Evolutionary conservation across 768 basidiomycete genomes (phyloP).

Genomic region (Austroboletus eburneus): DNA sequence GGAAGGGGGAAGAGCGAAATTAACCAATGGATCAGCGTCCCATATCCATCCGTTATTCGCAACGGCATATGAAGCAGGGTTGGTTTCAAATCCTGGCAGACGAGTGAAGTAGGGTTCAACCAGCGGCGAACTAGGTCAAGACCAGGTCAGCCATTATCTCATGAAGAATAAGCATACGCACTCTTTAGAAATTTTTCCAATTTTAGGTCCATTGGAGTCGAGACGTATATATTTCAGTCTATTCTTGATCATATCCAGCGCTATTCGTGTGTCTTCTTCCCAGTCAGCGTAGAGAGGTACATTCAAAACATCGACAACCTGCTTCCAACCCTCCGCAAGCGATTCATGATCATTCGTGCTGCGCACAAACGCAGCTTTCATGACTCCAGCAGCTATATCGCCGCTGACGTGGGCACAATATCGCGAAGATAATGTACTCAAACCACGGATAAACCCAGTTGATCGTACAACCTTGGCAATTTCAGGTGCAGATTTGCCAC

Average conservation of each 20-base stretch:
- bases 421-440: constrained; percentile 57
- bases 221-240: constrained; percentile 78
- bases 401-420: constrained; percentile 65
- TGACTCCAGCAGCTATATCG: constrained; percentile 64
- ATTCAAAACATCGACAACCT: constrained; percentile 82
- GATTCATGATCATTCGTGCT: constrained; percentile 43
- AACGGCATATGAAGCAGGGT: constrained; percentile 61
- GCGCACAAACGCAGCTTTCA: constrained; percentile 61
- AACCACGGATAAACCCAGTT: constrained; percentile 53
- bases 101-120: constrained; percentile 94
- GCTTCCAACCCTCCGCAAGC: constrained; percentile 68
- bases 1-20: constrained; percentile 89
- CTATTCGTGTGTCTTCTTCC: constrained; percentile 75
- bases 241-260: constrained; percentile 70
- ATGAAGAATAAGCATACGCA: constrained; percentile 36
- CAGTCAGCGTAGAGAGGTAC: constrained; percentile 84
- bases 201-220: constrained; percentile 76
- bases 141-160: constrained; percentile 7
- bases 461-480: constrained; percentile 61
- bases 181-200: constrained; percentile 75
- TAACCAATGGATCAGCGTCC: constrained; percentile 89
- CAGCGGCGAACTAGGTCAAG: constrained; percentile 62
- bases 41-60: constrained; percentile 99
- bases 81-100: constrained; percentile 53
- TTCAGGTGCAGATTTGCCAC: constrained; percentile 55